These are phyloP conservation scores for Ehretia macrophylla DNA, from an alignment of 257 asterid genomes.

Conservation along the genomic window DNA sequence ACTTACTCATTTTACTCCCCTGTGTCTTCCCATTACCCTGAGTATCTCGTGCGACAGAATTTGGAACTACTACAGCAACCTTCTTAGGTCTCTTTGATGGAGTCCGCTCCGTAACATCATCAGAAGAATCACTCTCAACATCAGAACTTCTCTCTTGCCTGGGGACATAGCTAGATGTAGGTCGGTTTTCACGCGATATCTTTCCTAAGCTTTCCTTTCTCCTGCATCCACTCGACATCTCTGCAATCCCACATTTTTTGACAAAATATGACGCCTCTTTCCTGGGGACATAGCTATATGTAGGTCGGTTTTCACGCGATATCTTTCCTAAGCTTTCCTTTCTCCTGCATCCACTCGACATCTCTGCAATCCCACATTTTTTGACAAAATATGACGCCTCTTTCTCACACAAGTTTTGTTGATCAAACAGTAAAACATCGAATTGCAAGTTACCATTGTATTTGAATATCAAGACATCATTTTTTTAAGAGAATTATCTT, in stretches of 20 bases:
- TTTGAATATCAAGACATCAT: slow-evolving; percentile 16
- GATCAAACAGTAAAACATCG: slow-evolving; percentile 26
- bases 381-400: slow-evolving; percentile 30
- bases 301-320: no score
- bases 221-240: slow-evolving; percentile 5
- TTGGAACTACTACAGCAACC: slow-evolving; percentile 3
- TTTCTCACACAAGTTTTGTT: slow-evolving; percentile 30
- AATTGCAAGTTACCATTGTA: slow-evolving; percentile 24
- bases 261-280: slow-evolving; percentile 32
- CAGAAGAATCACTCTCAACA: slow-evolving; percentile 10
- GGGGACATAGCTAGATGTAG: no score
- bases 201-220: slow-evolving; percentile 10
- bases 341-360: slow-evolving; percentile 7
- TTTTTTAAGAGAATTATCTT: slow-evolving; percentile 24
- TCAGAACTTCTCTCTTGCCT: neutral
- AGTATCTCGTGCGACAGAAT: neutral
- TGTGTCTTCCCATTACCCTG: neutral
- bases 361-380: slow-evolving; percentile 19
- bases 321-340: slow-evolving; percentile 9
- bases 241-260: slow-evolving; percentile 21
- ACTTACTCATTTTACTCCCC: neutral
- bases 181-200: no score
- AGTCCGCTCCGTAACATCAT: neutral
- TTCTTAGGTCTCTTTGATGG: slow-evolving; percentile 1
- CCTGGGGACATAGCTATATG: no score